Evolutionary conservation across 75 land plant species (phyloP).

Genomic region (Chamaecyparis obtusa): DNA sequence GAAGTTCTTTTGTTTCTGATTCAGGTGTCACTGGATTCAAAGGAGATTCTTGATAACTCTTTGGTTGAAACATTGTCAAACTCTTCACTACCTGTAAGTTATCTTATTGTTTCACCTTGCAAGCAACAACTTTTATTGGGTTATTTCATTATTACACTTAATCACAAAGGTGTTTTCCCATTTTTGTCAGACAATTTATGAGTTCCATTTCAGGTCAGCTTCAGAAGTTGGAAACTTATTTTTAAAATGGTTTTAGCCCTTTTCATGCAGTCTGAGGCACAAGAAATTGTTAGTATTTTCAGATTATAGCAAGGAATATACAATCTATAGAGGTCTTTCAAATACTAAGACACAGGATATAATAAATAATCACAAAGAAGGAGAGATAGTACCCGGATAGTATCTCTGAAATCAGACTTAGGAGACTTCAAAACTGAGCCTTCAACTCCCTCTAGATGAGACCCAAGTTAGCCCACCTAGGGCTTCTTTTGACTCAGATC

Average conservation of each 20-base stretch:
- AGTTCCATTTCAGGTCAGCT: neutral
- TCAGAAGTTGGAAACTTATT: neutral
- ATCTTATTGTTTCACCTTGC: neutral
- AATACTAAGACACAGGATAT: too few species aligned
- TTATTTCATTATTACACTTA: neutral
- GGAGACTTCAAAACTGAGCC: too few species aligned
- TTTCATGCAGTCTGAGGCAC: neutral
- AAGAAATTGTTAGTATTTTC: too few species aligned
- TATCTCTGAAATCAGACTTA: too few species aligned
- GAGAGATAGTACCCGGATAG: too few species aligned
- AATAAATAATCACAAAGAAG: too few species aligned
- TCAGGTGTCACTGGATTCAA: slow-evolving; percentile 83
- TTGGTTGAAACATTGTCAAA: slow-evolving; percentile 80
- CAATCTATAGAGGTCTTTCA: too few species aligned
- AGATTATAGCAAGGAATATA: too few species aligned
- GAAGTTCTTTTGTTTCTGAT: neutral
- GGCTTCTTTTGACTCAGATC: too few species aligned
- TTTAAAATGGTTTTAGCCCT: neutral
- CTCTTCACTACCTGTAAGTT: slow-evolving; percentile 67
- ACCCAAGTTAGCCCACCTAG: too few species aligned
- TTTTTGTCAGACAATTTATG: neutral
- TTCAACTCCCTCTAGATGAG: too few species aligned
- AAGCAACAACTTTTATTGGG: neutral
- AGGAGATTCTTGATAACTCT: slow-evolving; percentile 78
- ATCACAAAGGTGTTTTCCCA: neutral